Evolutionary conservation across 495 filamentous ascomycete species (phyloP).

Genomic region (Hyaloscypha variabilis): DNA sequence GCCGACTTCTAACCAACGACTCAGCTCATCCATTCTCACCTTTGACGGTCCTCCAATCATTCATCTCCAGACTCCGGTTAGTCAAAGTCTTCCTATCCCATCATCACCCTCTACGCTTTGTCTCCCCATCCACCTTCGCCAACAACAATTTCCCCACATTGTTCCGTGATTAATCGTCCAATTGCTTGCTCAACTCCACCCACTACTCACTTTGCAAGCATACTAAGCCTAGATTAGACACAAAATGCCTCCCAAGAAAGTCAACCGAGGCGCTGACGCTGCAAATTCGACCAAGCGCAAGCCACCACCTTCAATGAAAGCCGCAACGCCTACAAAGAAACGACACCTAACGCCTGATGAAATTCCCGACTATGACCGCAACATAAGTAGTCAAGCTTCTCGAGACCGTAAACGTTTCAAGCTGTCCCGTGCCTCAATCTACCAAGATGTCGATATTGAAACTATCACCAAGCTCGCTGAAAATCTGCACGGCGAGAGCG

Average conservation of each 20-base stretch:
- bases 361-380: conserved; percentile 3
- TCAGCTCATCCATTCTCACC: too few relatives aligned
- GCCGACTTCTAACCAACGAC: too few relatives aligned
- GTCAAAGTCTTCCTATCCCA: too few relatives aligned
- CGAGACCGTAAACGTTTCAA: conserved; percentile 11
- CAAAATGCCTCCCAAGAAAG: conserved; percentile 12
- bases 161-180: too few relatives aligned
- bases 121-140: too few relatives aligned
- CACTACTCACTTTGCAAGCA: not conserved
- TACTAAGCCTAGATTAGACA: not conserved
- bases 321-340: not conserved
- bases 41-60: too few relatives aligned
- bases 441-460: not conserved
- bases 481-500: not conserved
- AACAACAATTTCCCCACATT: too few relatives aligned
- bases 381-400: not conserved
- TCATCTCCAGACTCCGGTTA: too few relatives aligned
- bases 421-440: not conserved
- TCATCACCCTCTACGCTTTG: too few relatives aligned
- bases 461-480: not conserved
- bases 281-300: not conserved
- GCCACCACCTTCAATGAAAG: too few relatives aligned
- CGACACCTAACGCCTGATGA: not conserved
- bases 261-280: not conserved
- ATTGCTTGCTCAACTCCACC: not conserved